A percentile compares a stretch with the other conserved stretches of the same genome.
Evolutionary conservation across 768 basidiomycete genomes (phyloP).

Genomic region (Kwoniella sp.): DNA sequence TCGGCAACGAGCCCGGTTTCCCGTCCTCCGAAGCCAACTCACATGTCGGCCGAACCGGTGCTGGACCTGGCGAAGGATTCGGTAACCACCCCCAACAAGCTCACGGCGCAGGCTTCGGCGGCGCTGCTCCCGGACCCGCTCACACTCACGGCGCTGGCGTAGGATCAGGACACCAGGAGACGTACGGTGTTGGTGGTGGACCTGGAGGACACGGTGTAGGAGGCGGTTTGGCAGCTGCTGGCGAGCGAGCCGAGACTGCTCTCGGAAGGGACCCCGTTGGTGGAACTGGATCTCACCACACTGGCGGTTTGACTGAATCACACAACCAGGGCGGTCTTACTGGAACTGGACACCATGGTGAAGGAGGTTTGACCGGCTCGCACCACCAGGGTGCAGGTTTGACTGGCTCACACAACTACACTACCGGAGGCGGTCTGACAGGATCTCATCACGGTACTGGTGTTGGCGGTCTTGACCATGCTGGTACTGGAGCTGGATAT

Average conservation of each 20-base stretch:
- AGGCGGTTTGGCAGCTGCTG: background rate
- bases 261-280: background rate
- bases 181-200: background rate
- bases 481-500: background rate
- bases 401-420: no score
- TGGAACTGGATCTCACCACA: background rate
- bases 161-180: background rate
- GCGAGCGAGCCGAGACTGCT: background rate
- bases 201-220: background rate
- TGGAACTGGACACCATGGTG: background rate
- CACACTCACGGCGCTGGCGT: background rate
- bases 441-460: no score
- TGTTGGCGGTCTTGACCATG: background rate
- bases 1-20: constrained; percentile 2
- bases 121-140: background rate
- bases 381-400: background rate
- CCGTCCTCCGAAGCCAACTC: background rate
- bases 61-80: constrained; percentile 4
- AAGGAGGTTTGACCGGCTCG: background rate
- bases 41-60: background rate
- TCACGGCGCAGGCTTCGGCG: constrained; percentile 2
- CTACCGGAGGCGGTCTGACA: no score
- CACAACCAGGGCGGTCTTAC: background rate
- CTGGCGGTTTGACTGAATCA: background rate
- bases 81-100: constrained; percentile 5